Percentiles rank a stretch among this genome's conserved stretches.
Evolutionary conservation across 495 filamentous ascomycete species (phyloP).

Genomic region (Haplographium delicatum): DNA sequence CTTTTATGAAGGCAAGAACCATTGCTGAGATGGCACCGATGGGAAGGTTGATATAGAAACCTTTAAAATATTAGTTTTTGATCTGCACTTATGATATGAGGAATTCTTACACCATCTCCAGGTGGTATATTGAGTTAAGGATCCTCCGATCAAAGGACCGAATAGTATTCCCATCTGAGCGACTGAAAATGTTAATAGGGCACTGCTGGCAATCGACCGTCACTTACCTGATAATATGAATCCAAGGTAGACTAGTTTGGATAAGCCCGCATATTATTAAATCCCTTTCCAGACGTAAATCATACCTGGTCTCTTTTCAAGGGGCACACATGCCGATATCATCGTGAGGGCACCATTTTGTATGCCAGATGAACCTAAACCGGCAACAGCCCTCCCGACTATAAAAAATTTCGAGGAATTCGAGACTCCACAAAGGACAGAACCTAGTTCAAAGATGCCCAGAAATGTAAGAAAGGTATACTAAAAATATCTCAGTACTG

Average conservation of each 20-base stretch:
- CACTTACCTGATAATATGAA: background rate
- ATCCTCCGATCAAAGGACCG: constrained; percentile 49
- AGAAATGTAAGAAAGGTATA: constrained; percentile 41
- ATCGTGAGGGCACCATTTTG: constrained; percentile 50
- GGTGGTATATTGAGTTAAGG: background rate
- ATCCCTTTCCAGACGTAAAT: background rate
- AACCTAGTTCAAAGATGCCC: constrained; percentile 46
- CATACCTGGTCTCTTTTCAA: constrained; percentile 38
- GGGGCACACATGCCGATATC: constrained; percentile 38
- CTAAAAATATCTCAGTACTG: constrained; percentile 19
- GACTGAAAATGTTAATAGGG: constrained; percentile 21
- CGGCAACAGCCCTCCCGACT: constrained; percentile 48
- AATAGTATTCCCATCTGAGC: constrained; percentile 39
- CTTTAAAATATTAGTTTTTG: background rate
- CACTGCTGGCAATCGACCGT: too few species aligned
- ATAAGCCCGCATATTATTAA: constrained; percentile 16
- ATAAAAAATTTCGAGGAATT: constrained; percentile 47
- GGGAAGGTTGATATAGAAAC: constrained; percentile 64
- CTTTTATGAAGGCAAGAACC: constrained; percentile 40
- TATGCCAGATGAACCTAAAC: constrained; percentile 42
- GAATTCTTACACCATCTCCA: background rate
- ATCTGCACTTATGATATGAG: background rate
- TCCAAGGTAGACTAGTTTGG: constrained; percentile 34
- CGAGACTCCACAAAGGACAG: constrained; percentile 47
- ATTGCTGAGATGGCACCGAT: constrained; percentile 44